Evolutionary conservation across 805 yeast genomes (phyloP).

Genomic region (Metschnikowia cerradonensis): DNA sequence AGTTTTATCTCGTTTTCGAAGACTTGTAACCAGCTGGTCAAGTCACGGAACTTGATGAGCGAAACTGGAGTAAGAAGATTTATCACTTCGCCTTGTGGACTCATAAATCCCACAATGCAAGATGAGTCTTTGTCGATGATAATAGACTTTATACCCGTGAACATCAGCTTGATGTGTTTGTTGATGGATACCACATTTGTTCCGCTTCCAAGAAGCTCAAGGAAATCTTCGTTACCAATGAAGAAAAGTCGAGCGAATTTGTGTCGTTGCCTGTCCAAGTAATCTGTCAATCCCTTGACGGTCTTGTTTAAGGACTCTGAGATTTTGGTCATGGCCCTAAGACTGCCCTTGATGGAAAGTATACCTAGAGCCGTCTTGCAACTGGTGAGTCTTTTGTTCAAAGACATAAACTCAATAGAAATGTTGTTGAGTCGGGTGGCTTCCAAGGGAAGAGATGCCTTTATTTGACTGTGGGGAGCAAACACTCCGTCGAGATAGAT

Average conservation of each 20-base stretch:
- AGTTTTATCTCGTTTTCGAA: slow-evolving; percentile 52
- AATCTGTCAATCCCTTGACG: slow-evolving; percentile 66
- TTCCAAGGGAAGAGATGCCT: slow-evolving; percentile 64
- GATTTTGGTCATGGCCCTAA: slow-evolving; percentile 43
- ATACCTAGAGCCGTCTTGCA: slow-evolving; percentile 54
- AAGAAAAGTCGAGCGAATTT: slow-evolving; percentile 79
- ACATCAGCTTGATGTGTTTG: slow-evolving; percentile 66
- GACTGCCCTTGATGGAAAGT: slow-evolving; percentile 46
- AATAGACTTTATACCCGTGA: slow-evolving; percentile 55
- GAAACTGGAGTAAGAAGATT: slow-evolving; percentile 41
- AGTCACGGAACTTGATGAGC: slow-evolving; percentile 34
- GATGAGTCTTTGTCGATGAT: slow-evolving; percentile 28
- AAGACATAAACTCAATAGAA: slow-evolving; percentile 54
- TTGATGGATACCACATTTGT: slow-evolving; percentile 45
- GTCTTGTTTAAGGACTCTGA: slow-evolving; percentile 55
- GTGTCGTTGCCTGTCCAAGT: slow-evolving; percentile 74
- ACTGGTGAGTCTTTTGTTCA: slow-evolving; percentile 48
- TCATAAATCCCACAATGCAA: slow-evolving; percentile 44
- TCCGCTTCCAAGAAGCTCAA: slow-evolving; percentile 74
- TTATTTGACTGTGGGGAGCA: slow-evolving; percentile 52
- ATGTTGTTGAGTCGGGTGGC: slow-evolving; percentile 59
- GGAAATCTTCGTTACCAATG: slow-evolving; percentile 83
- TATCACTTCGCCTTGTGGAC: slow-evolving; percentile 66
- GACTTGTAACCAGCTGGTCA: slow-evolving; percentile 59
- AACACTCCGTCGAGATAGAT: slow-evolving; percentile 79